These are phyloP conservation scores for Eremothecium coryli DNA, from an alignment of 1,139 yeast species.

Conservation along the genomic window DNA sequence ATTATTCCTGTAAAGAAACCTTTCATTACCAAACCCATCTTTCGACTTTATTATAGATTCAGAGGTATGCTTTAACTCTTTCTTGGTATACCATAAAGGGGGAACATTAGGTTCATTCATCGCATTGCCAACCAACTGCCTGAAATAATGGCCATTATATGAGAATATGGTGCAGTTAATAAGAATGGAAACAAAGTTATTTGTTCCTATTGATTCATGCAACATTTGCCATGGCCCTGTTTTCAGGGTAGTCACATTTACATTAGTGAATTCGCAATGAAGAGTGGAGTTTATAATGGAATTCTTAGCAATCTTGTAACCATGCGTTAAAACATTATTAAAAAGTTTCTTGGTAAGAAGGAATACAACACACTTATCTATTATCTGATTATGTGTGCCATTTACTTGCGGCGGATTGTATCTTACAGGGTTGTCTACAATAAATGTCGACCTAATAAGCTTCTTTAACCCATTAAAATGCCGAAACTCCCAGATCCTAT, in stretches of 20 bases:
- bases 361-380: slow-evolving; percentile 20
- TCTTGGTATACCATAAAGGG: slow-evolving; percentile 13
- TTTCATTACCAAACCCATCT: slow-evolving; percentile 6
- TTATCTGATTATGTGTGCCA: slow-evolving; percentile 13
- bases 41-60: not conserved
- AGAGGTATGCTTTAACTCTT: not conserved
- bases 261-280: slow-evolving; percentile 19
- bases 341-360: slow-evolving; percentile 11
- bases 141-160: slow-evolving; percentile 11
- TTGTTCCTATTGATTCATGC: slow-evolving; percentile 21
- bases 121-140: slow-evolving; percentile 24
- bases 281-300: slow-evolving; percentile 14
- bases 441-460: slow-evolving; percentile 10
- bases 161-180: slow-evolving; percentile 21
- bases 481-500: slow-evolving; percentile 3
- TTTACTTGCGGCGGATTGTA: slow-evolving; percentile 7
- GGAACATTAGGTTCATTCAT: slow-evolving; percentile 19
- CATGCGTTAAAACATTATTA: slow-evolving; percentile 22
- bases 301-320: slow-evolving; percentile 20
- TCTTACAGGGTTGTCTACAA: slow-evolving; percentile 10
- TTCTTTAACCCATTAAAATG: slow-evolving; percentile 11
- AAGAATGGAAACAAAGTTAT: slow-evolving; percentile 18
- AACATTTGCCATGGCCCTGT: slow-evolving; percentile 19
- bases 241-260: slow-evolving; percentile 17
- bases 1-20: slow-evolving; percentile 12